Evolutionary conservation across 2,329 filamentous ascomycete species (phyloP).

Genomic region (Onygenales sp.): DNA sequence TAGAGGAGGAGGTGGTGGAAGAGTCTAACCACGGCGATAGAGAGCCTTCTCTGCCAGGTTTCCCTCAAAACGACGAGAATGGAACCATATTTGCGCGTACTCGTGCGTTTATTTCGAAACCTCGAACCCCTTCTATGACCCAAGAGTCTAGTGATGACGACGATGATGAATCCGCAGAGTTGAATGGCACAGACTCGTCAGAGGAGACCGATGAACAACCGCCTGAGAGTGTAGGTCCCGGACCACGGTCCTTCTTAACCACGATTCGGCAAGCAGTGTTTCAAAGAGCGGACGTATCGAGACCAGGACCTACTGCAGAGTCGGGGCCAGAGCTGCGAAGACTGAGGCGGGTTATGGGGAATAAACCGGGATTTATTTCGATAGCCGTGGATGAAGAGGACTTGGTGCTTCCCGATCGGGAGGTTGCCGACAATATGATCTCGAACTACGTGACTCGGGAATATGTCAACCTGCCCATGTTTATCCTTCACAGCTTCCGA

Average conservation of each 20-base stretch:
- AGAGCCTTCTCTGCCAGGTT: no score
- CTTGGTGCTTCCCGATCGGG: conserved; percentile 8
- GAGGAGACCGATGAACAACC: not conserved
- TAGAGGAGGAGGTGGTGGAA: no score
- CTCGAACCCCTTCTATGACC: no score
- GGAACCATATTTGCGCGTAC: no score
- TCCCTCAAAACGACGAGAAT: no score
- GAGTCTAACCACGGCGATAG: no score
- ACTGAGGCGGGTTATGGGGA: not conserved
- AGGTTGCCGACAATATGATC: conserved; percentile 12
- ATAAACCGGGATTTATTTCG: conserved; percentile 1
- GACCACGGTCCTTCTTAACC: not conserved
- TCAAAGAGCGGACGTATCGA: conserved; percentile 10
- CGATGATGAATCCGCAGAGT: not conserved
- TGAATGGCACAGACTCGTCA: not conserved
- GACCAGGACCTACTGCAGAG: conserved; percentile 5
- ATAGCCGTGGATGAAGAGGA: not conserved
- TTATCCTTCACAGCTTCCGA: conserved; percentile 13
- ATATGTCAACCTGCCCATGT: conserved; percentile 18
- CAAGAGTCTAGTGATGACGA: not conserved
- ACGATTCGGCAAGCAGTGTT: conserved; percentile 9
- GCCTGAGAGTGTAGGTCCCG: not conserved
- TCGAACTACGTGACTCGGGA: conserved; percentile 15
- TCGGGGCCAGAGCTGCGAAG: conserved; percentile 7
- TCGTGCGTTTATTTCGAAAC: no score